Base-by-base conservation (phyloP, 2,329 filamentous ascomycete species). In the Penicillium sp. region DNA sequence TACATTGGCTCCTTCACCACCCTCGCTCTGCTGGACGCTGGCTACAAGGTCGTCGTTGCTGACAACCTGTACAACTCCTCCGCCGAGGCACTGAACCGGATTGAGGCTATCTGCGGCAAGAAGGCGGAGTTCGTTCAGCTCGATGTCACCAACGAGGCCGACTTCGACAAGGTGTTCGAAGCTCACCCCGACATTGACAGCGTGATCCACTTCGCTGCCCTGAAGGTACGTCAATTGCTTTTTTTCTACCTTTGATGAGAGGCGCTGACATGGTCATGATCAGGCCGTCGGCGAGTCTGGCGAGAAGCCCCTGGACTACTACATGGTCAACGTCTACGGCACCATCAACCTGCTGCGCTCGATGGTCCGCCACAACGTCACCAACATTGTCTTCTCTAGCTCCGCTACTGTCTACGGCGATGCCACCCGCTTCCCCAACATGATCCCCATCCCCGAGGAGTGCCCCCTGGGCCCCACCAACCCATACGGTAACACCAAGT, bases 1-100 rank as follows among this genome's bases (percentile, higher is more conserved):
- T 99, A 99, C 82, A 99, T 99, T 76, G 94, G 94, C 73, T 97
- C 93, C 46, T 97, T 97, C 81, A 99, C 94, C 57, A 81, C 89
- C 51, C 86, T 99, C 47, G 87, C 91, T 49, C 89, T 99, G 24
- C 89, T 99, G 63, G 83, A 96, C 71, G 89, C 94, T 69, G 92
- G 86, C 74, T 97, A 97, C 83, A 87, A 97, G 74, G 94, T 99
- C 59, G 88, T 99, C 72, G 90, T 99, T 60, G 86, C 94, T 63
- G 94, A 99, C 79, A 97, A 86, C 76, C 84, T 97, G 62, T 96
- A 95, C 87, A 99, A 99, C 78, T 96, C 94, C 45, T 96, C 89
- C 56, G 81, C 87, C 67, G 92, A 96, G 68, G 90, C 89, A 60
- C 77, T 99, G 65, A 93, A 96, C 75, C 92, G 94, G 72, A 95